These are phyloP conservation scores for Eragrostis curvula DNA, from an alignment of 176 grass and related monocot species.

Conservation along the genomic window DNA sequence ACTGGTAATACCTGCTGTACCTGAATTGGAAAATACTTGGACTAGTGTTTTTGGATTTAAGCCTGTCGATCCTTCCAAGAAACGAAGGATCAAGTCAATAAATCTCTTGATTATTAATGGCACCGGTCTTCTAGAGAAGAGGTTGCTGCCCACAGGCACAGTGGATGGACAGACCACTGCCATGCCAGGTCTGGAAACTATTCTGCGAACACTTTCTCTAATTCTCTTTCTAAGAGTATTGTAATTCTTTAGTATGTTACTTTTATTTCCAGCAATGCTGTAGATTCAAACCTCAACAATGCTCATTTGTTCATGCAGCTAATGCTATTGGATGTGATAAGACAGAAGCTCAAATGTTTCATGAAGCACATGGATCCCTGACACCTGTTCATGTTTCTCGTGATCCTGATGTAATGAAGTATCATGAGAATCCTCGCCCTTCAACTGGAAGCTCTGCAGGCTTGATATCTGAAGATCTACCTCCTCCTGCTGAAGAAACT, in stretches of 20 bases:
- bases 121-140: slow-evolving; percentile 80
- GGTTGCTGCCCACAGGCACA: slow-evolving; percentile 48
- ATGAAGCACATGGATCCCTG: slow-evolving; percentile 36
- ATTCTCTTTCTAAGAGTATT: slow-evolving; percentile 24
- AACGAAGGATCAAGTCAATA: slow-evolving; percentile 59
- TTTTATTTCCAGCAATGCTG: neutral
- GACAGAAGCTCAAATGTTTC: slow-evolving; percentile 19
- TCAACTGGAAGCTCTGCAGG: slow-evolving; percentile 14
- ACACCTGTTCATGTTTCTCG: slow-evolving; percentile 43
- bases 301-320: slow-evolving; percentile 41
- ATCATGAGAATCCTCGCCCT: slow-evolving; percentile 26
- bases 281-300: slow-evolving; percentile 22
- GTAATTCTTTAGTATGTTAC: slow-evolving; percentile 5
- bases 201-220: slow-evolving; percentile 23
- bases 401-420: slow-evolving; percentile 37
- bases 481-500: slow-evolving; percentile 38
- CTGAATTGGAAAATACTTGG: slow-evolving; percentile 91
- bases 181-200: slow-evolving; percentile 45
- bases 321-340: slow-evolving; percentile 47
- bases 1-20: slow-evolving; percentile 82
- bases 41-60: slow-evolving; percentile 88
- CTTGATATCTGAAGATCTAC: slow-evolving; percentile 28
- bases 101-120: slow-evolving; percentile 88
- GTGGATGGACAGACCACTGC: slow-evolving; percentile 40
- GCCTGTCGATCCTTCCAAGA: slow-evolving; percentile 60